A percentile compares a stretch with the other conserved stretches of the same genome.
phyloP scores from a whole-genome alignment of 352 stramenopile species.

The Phytophthora meadii region DNA sequence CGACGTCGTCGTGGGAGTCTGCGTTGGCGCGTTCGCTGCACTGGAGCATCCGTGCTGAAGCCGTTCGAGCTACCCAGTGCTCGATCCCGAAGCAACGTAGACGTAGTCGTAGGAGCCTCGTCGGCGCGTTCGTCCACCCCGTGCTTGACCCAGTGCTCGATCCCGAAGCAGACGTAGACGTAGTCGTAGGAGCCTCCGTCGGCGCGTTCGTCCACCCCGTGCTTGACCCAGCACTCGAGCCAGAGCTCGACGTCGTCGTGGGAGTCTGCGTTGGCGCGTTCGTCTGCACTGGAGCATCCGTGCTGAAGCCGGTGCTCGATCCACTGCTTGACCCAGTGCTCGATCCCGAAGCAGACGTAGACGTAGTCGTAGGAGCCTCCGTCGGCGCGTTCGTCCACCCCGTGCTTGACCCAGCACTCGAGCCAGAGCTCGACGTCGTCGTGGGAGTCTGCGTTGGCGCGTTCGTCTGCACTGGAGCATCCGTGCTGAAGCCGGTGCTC shows the following conservation, averaged over 20 bases:
- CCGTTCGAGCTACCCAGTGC: no score
- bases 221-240: neutral
- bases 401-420: neutral
- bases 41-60: neutral
- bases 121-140: no score
- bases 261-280: no score
- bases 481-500: conserved; percentile 2
- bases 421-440: no score
- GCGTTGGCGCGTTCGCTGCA: no score
- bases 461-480: neutral
- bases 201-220: neutral
- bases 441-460: no score
- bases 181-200: neutral
- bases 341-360: neutral
- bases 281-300: neutral
- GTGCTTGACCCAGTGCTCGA: neutral
- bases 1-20: no score
- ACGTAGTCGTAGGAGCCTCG: no score
- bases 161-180: conserved; percentile 1
- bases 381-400: neutral
- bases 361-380: neutral
- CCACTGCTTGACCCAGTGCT: neutral
- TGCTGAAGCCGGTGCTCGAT: conserved; percentile 1
- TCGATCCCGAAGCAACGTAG: no score
- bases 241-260: no score